These are phyloP conservation scores for Crotalaria pallida DNA, from an alignment of 306 rosid species.

Conservation along the genomic window DNA sequence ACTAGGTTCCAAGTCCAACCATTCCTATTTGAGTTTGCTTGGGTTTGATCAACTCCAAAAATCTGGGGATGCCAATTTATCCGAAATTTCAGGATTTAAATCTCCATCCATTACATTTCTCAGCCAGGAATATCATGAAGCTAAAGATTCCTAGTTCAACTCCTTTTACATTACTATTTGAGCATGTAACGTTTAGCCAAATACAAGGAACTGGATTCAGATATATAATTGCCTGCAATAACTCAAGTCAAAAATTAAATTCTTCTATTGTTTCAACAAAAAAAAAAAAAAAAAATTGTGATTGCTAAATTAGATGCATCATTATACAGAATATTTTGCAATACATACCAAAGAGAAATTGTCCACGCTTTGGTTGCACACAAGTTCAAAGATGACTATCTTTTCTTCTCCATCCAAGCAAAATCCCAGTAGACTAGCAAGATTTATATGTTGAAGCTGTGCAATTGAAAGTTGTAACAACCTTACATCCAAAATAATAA, in stretches of 20 bases:
- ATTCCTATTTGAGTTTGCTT: not conserved
- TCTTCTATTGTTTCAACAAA: not conserved
- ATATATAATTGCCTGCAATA: not conserved
- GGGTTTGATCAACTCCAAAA: not conserved
- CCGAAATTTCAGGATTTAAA: not conserved
- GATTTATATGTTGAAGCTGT: conserved; percentile 31
- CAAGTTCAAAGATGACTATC: conserved; percentile 28
- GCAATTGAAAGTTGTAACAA: conserved; percentile 24
- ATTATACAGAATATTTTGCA: not conserved
- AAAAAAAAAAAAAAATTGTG: not conserved
- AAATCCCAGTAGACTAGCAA: conserved; percentile 38
- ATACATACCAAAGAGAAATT: conserved; percentile 22
- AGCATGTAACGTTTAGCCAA: not conserved
- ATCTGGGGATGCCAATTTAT: not conserved
- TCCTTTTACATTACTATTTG: not conserved
- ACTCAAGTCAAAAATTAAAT: not conserved
- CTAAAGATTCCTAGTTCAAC: conserved; percentile 1
- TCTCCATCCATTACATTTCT: not conserved
- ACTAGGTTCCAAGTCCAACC: conserved; percentile 10
- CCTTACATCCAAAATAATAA: conserved; percentile 37
- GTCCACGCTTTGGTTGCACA: conserved; percentile 32
- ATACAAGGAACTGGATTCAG: not conserved
- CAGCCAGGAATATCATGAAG: not conserved
- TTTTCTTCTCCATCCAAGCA: conserved; percentile 37
- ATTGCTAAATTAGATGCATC: not conserved